These are phyloP conservation scores for Telfairia occidentalis DNA, from an alignment of 331 rosid species.

Conservation along the genomic window DNA sequence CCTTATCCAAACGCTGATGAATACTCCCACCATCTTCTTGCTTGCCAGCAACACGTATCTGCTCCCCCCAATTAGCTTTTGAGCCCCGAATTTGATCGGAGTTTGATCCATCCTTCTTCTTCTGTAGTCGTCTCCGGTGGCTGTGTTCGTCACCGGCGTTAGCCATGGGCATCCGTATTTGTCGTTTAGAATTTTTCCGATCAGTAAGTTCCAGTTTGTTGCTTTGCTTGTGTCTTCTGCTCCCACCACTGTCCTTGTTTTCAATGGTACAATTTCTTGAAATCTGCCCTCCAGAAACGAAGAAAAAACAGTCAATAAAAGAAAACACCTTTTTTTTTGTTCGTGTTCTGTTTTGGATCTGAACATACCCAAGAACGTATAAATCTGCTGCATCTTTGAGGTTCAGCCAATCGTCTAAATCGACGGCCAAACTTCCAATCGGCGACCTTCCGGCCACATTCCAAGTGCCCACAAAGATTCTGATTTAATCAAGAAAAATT, in stretches of 20 bases:
- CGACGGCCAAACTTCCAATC: slow-evolving; percentile 65
- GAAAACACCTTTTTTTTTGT: too few species aligned
- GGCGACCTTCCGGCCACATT: slow-evolving; percentile 88
- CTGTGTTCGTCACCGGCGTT: slow-evolving; percentile 32
- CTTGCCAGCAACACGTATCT: slow-evolving; percentile 53
- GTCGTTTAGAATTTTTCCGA: slow-evolving; percentile 53
- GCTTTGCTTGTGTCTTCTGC: slow-evolving; percentile 67
- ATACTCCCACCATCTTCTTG: slow-evolving; percentile 97
- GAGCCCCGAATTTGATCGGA: slow-evolving; percentile 16
- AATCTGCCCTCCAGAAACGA: slow-evolving; percentile 32
- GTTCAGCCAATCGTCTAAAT: slow-evolving; percentile 80
- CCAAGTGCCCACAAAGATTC: slow-evolving; percentile 90
- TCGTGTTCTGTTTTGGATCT: background rate
- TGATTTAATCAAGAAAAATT: slow-evolving; percentile 7
- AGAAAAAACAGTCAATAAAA: too few species aligned
- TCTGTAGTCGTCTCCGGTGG: slow-evolving; percentile 22
- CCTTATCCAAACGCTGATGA: slow-evolving; percentile 70
- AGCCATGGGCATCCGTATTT: slow-evolving; percentile 42
- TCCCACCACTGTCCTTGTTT: slow-evolving; percentile 67
- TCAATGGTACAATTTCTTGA: slow-evolving; percentile 89
- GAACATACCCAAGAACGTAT: slow-evolving; percentile 86
- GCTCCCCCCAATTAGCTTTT: slow-evolving; percentile 13
- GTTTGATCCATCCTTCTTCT: slow-evolving; percentile 8
- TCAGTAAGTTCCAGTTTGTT: slow-evolving; percentile 73
- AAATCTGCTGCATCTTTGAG: slow-evolving; percentile 77